These are phyloP conservation scores for Pseudocercospora musae DNA, from an alignment of 2,329 filamentous ascomycete genomes.

Conservation along the genomic window DNA sequence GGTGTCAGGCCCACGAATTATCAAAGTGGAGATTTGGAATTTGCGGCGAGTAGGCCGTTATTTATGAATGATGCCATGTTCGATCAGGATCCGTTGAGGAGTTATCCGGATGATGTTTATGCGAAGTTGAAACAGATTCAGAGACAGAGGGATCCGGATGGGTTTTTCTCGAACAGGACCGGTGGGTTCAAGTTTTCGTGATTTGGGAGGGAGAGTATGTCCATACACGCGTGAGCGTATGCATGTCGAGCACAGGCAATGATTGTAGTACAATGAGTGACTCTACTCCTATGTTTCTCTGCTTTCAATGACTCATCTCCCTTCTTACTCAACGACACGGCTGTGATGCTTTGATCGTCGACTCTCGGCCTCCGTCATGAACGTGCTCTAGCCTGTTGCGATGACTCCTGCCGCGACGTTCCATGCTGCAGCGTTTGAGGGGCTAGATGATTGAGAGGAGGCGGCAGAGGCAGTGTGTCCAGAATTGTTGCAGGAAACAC, in stretches of 20 bases:
- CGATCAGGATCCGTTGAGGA: slow-evolving; percentile 24
- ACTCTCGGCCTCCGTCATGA: no score
- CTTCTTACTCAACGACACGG: no score
- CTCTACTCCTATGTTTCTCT: not conserved
- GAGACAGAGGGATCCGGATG: slow-evolving; percentile 22
- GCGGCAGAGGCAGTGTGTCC: no score
- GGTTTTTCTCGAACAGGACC: slow-evolving; percentile 21
- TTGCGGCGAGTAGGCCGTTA: slow-evolving; percentile 20
- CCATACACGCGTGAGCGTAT: not conserved
- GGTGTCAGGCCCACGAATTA: slow-evolving; percentile 23
- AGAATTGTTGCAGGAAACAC: no score
- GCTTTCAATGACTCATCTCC: not conserved
- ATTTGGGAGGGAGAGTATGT: not conserved
- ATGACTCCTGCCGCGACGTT: no score
- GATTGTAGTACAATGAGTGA: not conserved
- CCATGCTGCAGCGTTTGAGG: no score
- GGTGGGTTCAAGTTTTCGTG: slow-evolving; percentile 23
- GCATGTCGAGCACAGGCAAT: not conserved
- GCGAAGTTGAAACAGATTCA: slow-evolving; percentile 20
- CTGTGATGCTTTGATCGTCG: no score
- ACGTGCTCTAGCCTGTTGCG: no score
- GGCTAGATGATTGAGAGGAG: no score
- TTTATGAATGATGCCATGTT: slow-evolving; percentile 31
- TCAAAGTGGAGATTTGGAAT: slow-evolving; percentile 15
- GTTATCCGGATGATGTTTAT: slow-evolving; percentile 21